Evolutionary conservation across 164 flowering plant species (phyloP).

Genomic region (Kingdonia uniflora): DNA sequence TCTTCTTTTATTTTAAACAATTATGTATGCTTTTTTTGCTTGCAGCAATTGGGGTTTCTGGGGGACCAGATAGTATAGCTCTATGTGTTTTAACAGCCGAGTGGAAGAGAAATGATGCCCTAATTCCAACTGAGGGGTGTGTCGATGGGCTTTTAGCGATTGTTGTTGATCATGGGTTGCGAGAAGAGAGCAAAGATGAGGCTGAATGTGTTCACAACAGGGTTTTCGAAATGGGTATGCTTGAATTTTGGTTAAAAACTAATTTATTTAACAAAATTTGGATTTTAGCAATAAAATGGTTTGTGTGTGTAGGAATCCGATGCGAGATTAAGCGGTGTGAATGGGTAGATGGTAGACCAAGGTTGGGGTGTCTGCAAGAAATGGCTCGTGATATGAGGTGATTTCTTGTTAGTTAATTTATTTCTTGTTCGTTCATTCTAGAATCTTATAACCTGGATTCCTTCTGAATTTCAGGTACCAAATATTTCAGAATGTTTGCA

Average conservation of each 20-base stretch:
- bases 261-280: too few species aligned
- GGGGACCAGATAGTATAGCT: conserved; percentile 92
- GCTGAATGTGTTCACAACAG: conserved; percentile 42
- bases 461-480: conserved; percentile 48
- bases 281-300: too few species aligned
- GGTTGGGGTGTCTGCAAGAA: conserved; percentile 84
- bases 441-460: not conserved
- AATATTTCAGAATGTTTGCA: conserved; percentile 54
- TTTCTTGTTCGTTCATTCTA: not conserved
- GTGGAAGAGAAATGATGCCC: conserved; percentile 48
- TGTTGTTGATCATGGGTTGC: conserved; percentile 80
- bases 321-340: conserved; percentile 58
- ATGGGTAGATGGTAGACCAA: conserved; percentile 73
- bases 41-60: conserved; percentile 84
- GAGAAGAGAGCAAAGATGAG: conserved; percentile 78
- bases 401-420: not conserved
- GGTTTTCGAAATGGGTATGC: conserved; percentile 63
- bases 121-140: conserved; percentile 13
- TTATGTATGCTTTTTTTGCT: not conserved
- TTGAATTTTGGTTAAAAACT: not conserved
- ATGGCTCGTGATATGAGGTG: conserved; percentile 89
- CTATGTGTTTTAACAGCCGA: conserved; percentile 56
- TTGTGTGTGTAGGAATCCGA: conserved; percentile 52
- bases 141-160: conserved; percentile 72
- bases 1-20: too few species aligned